phyloP scores from a whole-genome alignment of 352 stramenopile genomes.

The Globisporangium spinosum region DNA sequence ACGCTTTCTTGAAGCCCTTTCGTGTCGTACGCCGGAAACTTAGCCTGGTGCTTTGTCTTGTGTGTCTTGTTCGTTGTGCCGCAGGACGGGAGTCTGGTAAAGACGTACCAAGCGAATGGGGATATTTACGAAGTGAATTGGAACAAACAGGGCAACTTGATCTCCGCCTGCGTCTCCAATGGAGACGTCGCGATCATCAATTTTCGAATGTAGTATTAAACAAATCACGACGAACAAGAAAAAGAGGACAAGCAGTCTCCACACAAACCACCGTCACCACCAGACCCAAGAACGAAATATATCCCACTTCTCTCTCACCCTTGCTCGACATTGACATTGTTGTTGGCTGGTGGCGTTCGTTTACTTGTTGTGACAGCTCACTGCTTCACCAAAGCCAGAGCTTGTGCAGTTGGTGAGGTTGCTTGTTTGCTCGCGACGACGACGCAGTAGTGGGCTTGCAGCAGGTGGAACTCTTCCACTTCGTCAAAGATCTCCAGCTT shows the following conservation, averaged over 20 bases:
- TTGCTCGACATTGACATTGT: slow-evolving; percentile 1
- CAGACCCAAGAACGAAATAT: slow-evolving; percentile 14
- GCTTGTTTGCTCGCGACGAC: slow-evolving; percentile 67
- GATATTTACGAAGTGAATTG: slow-evolving; percentile 99
- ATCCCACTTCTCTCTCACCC: slow-evolving; percentile 17
- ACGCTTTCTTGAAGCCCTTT: background rate
- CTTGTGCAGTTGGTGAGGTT: slow-evolving; percentile 25
- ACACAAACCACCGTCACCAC: background rate
- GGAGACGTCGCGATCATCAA: slow-evolving; percentile 87
- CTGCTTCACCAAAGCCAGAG: slow-evolving; percentile 24
- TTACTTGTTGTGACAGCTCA: background rate
- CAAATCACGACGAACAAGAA: slow-evolving; percentile 23
- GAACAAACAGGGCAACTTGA: slow-evolving; percentile 89
- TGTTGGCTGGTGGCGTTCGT: slow-evolving; percentile 8
- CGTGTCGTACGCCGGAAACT: slow-evolving; percentile 26
- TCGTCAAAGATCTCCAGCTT: slow-evolving; percentile 91
- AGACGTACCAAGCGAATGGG: slow-evolving; percentile 88
- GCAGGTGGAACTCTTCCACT: slow-evolving; percentile 90
- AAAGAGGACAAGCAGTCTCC: slow-evolving; percentile 12
- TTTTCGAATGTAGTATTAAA: slow-evolving; percentile 90
- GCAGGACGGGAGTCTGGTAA: slow-evolving; percentile 74
- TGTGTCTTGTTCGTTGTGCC: slow-evolving; percentile 3
- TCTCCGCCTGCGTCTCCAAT: slow-evolving; percentile 85
- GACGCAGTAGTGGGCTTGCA: slow-evolving; percentile 90
- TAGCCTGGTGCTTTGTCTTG: slow-evolving; percentile 2